Evolutionary conservation across 1,284 basidiomycete species (phyloP).

Genomic region (Inonotus hispidus): DNA sequence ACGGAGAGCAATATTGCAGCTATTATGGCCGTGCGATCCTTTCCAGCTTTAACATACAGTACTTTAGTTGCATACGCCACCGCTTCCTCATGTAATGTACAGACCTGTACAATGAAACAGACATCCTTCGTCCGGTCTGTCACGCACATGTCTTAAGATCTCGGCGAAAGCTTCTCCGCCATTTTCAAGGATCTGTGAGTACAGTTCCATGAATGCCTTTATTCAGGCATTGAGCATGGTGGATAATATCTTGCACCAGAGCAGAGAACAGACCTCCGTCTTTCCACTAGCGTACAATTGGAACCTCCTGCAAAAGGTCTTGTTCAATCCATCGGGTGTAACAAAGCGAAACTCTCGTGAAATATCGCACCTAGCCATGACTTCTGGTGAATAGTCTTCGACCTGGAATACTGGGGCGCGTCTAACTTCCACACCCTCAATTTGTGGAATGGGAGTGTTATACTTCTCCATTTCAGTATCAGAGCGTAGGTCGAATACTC

Average conservation of each 20-base stretch:
- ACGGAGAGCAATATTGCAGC: constrained; percentile 70
- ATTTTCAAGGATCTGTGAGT: constrained; percentile 72
- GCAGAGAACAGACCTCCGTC: constrained; percentile 48
- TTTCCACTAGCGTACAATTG: constrained; percentile 74
- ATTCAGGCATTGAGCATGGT: neutral
- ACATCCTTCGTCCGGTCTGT: constrained; percentile 55
- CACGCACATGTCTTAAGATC: constrained; percentile 64
- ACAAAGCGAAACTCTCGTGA: neutral
- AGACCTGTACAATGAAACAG: constrained; percentile 72
- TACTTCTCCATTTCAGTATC: constrained; percentile 74
- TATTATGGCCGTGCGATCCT: constrained; percentile 73
- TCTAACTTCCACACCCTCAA: constrained; percentile 55
- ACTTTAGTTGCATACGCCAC: neutral
- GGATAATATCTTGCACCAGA: constrained; percentile 6
- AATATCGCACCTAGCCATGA: constrained; percentile 67
- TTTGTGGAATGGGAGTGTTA: constrained; percentile 52
- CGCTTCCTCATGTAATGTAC: constrained; percentile 8
- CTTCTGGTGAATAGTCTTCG: constrained; percentile 75
- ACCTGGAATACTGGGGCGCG: constrained; percentile 62
- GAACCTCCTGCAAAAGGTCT: constrained; percentile 45
- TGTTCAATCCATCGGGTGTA: constrained; percentile 18
- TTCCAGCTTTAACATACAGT: constrained; percentile 43
- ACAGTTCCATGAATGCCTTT: constrained; percentile 74
- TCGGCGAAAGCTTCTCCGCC: constrained; percentile 57
- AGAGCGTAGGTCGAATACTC: constrained; percentile 68